Evolutionary conservation across 2,329 filamentous ascomycete genomes (phyloP).

Genomic region (Scedosporium boydii): DNA sequence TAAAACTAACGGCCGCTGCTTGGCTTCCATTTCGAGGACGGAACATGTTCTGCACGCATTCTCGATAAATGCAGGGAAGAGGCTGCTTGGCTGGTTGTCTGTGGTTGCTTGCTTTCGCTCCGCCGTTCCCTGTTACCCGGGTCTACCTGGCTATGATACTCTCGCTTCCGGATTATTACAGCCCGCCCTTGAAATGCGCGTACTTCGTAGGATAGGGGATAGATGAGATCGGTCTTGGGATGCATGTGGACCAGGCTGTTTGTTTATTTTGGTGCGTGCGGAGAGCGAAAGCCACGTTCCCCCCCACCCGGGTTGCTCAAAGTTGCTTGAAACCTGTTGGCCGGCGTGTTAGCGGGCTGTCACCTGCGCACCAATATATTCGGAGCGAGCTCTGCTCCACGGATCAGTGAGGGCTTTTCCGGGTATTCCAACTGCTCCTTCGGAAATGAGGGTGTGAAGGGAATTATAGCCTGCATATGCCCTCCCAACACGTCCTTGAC

Average conservation of each 20-base stretch:
- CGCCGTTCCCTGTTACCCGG: not conserved
- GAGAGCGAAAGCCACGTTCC: not conserved
- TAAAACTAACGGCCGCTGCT: not conserved
- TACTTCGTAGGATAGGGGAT: too few species aligned
- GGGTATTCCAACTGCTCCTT: not conserved
- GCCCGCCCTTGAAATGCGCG: not conserved
- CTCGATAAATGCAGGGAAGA: not conserved
- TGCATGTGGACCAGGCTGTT: not conserved
- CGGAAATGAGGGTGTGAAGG: not conserved
- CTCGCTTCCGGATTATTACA: not conserved
- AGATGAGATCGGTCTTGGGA: too few species aligned
- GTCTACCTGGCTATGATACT: not conserved
- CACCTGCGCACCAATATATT: not conserved
- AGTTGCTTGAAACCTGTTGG: not conserved
- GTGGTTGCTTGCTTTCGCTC: not conserved
- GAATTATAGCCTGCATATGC: not conserved
- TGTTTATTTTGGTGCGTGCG: not conserved
- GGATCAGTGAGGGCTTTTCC: not conserved
- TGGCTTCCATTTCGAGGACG: not conserved
- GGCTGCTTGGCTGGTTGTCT: not conserved
- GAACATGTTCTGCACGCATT: not conserved
- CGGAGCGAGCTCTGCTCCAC: too few species aligned
- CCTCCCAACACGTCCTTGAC: not conserved
- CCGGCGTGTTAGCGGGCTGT: not conserved
- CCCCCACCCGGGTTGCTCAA: not conserved